Evolutionary conservation across 176 grass and related monocot genomes (phyloP).

Genomic region (Juncus effusus): DNA sequence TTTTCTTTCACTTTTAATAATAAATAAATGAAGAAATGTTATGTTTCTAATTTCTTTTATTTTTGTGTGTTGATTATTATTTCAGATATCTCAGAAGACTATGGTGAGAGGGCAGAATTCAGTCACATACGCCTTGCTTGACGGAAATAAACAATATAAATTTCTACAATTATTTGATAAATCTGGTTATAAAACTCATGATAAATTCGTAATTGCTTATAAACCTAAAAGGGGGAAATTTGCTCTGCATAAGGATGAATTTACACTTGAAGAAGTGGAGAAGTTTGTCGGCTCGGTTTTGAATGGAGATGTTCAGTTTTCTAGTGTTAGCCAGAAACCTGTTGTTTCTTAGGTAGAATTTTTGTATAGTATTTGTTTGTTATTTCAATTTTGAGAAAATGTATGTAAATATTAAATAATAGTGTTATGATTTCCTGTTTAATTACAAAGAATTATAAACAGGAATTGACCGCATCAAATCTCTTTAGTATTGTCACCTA

Average conservation of each 20-base stretch:
- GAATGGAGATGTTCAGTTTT: constrained; percentile 71
- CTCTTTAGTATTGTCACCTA: too few relatives aligned
- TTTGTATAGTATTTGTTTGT: constrained; percentile 2
- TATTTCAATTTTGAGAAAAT: constrained; percentile 16
- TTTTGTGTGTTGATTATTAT: constrained; percentile 19
- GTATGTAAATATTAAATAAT: constrained; percentile 11
- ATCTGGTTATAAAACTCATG: constrained; percentile 42
- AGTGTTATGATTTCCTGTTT: too few relatives aligned
- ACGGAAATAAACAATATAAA: constrained; percentile 53
- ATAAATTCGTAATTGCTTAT: constrained; percentile 70
- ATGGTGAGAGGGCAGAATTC: constrained; percentile 57
- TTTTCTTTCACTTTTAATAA: not conserved
- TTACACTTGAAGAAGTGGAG: constrained; percentile 73
- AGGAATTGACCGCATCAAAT: too few relatives aligned
- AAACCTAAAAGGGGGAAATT: constrained; percentile 64
- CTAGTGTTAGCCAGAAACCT: constrained; percentile 42
- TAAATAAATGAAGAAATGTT: not conserved
- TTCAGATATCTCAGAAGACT: constrained; percentile 83
- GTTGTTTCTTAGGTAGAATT: constrained; percentile 38
- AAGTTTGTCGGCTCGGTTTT: constrained; percentile 66
- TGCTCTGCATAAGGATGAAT: constrained; percentile 30
- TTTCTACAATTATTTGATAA: constrained; percentile 64
- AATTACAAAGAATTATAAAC: too few relatives aligned
- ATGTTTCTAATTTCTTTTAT: not conserved
- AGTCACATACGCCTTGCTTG: constrained; percentile 54